Conservation (phyloP, 257 asterid genomes). For the Apocynum venetum region DNA sequence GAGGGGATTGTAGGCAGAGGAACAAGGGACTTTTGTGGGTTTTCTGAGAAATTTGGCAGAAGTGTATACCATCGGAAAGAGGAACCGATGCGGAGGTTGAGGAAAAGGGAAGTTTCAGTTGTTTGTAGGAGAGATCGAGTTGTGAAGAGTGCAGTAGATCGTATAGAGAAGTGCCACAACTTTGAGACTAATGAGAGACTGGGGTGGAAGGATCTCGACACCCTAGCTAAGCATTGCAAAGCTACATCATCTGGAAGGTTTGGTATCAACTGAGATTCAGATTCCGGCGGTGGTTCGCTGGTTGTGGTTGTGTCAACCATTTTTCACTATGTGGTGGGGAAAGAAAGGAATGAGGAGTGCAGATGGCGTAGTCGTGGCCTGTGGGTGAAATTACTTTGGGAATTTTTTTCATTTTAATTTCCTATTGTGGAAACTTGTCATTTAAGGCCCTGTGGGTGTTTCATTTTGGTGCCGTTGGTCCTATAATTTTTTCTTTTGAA, state of each 20-base stretch:
- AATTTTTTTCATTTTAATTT: too few relatives aligned
- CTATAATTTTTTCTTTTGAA: too few relatives aligned
- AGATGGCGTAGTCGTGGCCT: too few relatives aligned
- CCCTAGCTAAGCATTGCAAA: conserved; percentile 64
- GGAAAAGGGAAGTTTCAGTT: conserved; percentile 53
- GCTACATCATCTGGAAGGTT: conserved; percentile 77
- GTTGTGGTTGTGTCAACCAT: too few relatives aligned
- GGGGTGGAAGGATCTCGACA: conserved; percentile 56
- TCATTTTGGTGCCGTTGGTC: too few relatives aligned
- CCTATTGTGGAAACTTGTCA: too few relatives aligned
- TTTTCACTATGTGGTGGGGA: too few relatives aligned
- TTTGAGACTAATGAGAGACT: conserved; percentile 65
- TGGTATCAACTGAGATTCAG: conserved; percentile 35
- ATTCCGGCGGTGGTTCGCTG: too few relatives aligned
- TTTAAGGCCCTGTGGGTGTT: too few relatives aligned
- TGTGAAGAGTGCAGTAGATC: conserved; percentile 50
- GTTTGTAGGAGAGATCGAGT: conserved; percentile 53
- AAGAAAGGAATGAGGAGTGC: too few relatives aligned
- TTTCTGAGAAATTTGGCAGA: conserved; percentile 22
- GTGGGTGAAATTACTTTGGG: too few relatives aligned
- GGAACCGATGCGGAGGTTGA: conserved; percentile 51
- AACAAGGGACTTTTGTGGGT: conserved; percentile 19
- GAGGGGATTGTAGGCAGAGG: conserved; percentile 57
- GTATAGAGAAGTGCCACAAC: conserved; percentile 58
- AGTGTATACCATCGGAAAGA: conserved; percentile 63